Evolutionary conservation across 176 grass and related monocot species (phyloP), one percentile per base, ranked within the genome.

Genomic region (Aegilops speltoides): DNA sequence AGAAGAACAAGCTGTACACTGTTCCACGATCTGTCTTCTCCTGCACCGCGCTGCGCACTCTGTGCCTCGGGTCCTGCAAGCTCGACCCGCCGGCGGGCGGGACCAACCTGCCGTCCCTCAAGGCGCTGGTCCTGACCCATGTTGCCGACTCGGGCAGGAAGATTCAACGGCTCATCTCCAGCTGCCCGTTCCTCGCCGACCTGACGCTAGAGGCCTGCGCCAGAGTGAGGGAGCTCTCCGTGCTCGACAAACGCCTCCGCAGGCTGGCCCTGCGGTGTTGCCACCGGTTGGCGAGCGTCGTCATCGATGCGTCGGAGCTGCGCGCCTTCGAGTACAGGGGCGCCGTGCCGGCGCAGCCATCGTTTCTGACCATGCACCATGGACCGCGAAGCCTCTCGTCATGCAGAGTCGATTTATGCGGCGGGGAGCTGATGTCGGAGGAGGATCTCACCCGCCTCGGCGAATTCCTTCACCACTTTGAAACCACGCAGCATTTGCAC

Each of bases 311-410:
- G 6, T 75, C 85, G 2, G 68, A 75, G 78, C 78, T 87, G n/a
- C 40, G 11, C 9, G 17, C 13, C 3, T 87, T 87, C 6, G 78
- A 87, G 38, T 87, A 87, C 85, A 5, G 57, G 1, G 85, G 78
- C 28, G 38, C 9, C 56, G 38, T 54, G 20, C 78, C 29, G 0
- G 9, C 2, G 6, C 2, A 43, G 37, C n/a, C 6, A 7, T 26
- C 23, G 0, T 74, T 73, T 12, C 70, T 26, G 23, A 74, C 12
- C 40, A 74, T 74, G 40, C 13, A 24, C 71, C 40, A 28, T 7
- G 40, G 40, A 23, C 40, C n/a, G 23, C 40, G 40, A 74, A 74
- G n/a, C 40, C 22, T 74, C n/a, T 48, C 40, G 7, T 46, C 71
- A 14, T 87, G 78, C 69, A 26, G 32, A 10, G 15, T 87, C 41